Percentiles rank a stretch among this genome's conserved stretches.
Evolutionary conservation across 2,329 filamentous ascomycete species (phyloP).

Genomic region (Emergomyces orientalis): DNA sequence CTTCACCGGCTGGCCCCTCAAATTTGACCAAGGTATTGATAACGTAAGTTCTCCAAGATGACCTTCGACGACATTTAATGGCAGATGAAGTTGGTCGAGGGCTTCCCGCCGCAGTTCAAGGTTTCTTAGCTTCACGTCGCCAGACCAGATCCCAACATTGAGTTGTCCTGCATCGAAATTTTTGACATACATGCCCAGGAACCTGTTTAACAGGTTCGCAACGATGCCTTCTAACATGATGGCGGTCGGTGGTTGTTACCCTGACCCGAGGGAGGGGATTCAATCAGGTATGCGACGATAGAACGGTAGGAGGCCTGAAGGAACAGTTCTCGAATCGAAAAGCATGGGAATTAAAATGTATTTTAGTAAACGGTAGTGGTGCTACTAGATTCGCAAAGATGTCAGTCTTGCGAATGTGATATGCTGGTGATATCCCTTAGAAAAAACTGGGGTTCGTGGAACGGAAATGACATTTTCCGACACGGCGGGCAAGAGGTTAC

Average conservation of each 20-base stretch:
- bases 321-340: not conserved
- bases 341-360: constrained; percentile 4
- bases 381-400: not conserved
- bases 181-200: constrained; percentile 99
- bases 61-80: constrained; percentile 92
- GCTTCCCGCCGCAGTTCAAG: constrained; percentile 90
- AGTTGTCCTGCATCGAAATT: constrained; percentile 98
- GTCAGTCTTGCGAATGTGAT: not conserved
- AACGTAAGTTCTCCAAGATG: constrained; percentile 87
- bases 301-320: not conserved
- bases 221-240: constrained; percentile 95
- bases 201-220: constrained; percentile 94
- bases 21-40: constrained; percentile 93
- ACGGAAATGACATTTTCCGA: not conserved
- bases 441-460: not conserved
- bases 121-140: constrained; percentile 89
- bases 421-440: not conserved
- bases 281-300: constrained; percentile 9
- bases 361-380: constrained; percentile 4
- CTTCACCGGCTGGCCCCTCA: constrained; percentile 87
- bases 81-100: constrained; percentile 90
- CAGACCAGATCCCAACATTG: constrained; percentile 98
- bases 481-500: not conserved
- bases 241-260: constrained; percentile 57
- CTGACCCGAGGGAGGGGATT: constrained; percentile 48